These are phyloP conservation scores for Didymella sp. DNA, from an alignment of 2,329 filamentous ascomycete species.

Conservation along the genomic window DNA sequence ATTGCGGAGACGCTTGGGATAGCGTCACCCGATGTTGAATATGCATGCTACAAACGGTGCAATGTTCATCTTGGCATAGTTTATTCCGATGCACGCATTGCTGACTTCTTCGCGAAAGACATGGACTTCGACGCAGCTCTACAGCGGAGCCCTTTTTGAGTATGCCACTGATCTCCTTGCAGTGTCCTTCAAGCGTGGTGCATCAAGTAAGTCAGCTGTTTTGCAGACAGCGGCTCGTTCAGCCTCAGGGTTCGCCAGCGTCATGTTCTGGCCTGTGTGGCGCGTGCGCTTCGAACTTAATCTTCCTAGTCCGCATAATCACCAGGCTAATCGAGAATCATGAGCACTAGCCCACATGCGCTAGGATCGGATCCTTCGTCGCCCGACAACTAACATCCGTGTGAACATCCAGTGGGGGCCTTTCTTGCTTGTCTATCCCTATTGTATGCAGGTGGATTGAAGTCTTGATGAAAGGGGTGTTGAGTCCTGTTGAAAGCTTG, in stretches of 20 bases:
- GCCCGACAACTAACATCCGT: background rate
- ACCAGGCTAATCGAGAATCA: background rate
- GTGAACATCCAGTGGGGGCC: background rate
- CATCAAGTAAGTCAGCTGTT: background rate
- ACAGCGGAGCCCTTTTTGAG: background rate
- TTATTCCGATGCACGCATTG: background rate
- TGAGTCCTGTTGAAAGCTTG: background rate
- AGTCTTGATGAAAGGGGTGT: background rate
- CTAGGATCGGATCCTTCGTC: background rate
- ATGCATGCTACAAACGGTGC: background rate
- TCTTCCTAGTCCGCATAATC: background rate
- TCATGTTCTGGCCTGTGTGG: background rate
- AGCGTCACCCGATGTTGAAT: background rate
- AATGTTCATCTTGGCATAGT: background rate
- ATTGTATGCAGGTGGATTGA: background rate
- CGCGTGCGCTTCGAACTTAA: background rate
- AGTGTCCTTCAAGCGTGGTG: background rate
- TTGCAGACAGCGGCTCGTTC: background rate
- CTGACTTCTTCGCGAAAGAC: background rate
- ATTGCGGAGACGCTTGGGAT: slow-evolving; percentile 2
- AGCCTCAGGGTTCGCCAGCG: background rate
- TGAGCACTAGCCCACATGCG: background rate
- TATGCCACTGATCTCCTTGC: background rate
- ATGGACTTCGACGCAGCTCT: background rate
- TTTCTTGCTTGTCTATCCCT: background rate